Base-by-base conservation (phyloP, 192 early-diverging fungal genomes). In the Coemansia sp. region DNA sequence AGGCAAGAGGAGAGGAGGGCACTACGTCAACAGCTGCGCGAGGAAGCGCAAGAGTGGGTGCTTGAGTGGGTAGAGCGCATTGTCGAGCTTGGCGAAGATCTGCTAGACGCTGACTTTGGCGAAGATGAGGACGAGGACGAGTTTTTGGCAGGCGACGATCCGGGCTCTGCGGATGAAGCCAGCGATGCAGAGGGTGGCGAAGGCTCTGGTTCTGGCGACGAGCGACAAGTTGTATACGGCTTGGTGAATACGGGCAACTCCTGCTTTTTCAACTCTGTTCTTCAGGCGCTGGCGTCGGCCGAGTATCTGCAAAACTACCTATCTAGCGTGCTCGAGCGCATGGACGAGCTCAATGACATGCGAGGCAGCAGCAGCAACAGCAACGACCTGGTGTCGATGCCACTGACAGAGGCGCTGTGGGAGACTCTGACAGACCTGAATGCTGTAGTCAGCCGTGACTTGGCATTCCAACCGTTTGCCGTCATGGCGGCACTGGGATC, bases 191-290 rank as follows among this genome's bases (percentile, higher is more conserved):
- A 68, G 2, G 66, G 62, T n/a, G 38, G 44, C n/a, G 65, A 72
- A 15, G 68, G 71, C 15, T 13, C 10, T 43, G 60, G 64, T 15
- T 49, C 57, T 29, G 57, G 47, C 12, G 79, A 80, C 65, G 73
- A 71, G 63, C 73, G 73, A 18, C 78, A 85, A 66, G 75, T 76
- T 9, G 84, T 92, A 49, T 85, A 87, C 68, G 95, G 95, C 3
- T 85, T 97, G 50, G 86, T 92, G 64, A 97, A 97, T 62, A 89
- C 90, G 24, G 95, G 95, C 53, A 97, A 97, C 75, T 92, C 94
- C 55, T 97, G 95, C 78, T 97, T 95, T 71, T 87, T 97, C 77
- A 97, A 97, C 83, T 92, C 92, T 18, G 92, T 95, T 7, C 65
- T 97, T 33, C 95, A 97, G 87, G 95, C 85, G 38, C 73, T 86